Evolutionary conservation across 2,329 filamentous ascomycete species (phyloP).

Genomic region (Neodidymelliopsis sp.): DNA sequence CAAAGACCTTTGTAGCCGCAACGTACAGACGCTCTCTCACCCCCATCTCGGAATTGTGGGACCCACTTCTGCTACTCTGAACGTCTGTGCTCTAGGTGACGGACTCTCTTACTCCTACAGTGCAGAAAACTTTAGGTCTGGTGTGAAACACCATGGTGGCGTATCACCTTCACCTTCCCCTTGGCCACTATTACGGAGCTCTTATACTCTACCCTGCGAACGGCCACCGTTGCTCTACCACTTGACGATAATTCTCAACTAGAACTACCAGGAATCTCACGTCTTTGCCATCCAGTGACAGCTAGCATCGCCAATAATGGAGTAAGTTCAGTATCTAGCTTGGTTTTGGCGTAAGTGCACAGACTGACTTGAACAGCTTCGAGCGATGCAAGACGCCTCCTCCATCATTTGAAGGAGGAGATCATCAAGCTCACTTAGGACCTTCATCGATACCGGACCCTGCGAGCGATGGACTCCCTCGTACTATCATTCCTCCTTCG

Average conservation of each 20-base stretch:
- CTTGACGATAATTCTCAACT: no score
- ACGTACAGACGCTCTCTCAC: no score
- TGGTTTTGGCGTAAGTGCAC: no score
- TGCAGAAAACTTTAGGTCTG: no score
- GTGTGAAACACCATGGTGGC: not conserved
- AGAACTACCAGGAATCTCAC: not conserved
- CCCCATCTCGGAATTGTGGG: no score
- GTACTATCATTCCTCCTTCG: not conserved
- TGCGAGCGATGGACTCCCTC: not conserved
- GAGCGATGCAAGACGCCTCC: slow-evolving; percentile 1
- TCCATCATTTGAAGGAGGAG: not conserved
- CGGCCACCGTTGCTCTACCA: not conserved
- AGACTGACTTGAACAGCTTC: slow-evolving; percentile 1
- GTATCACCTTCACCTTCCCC: slow-evolving; percentile 4
- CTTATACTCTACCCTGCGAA: not conserved
- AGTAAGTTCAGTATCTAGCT: not conserved
- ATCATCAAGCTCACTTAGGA: not conserved
- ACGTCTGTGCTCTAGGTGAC: no score
- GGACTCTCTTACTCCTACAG: not conserved
- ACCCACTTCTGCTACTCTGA: no score
- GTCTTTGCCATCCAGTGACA: not conserved
- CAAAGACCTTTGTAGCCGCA: no score
- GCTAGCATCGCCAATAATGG: not conserved
- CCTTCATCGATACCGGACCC: not conserved
- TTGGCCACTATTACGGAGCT: not conserved